Base-by-base conservation (phyloP, 192 early-diverging fungal genomes). In the Jimgerdemannia lactiflua region DNA sequence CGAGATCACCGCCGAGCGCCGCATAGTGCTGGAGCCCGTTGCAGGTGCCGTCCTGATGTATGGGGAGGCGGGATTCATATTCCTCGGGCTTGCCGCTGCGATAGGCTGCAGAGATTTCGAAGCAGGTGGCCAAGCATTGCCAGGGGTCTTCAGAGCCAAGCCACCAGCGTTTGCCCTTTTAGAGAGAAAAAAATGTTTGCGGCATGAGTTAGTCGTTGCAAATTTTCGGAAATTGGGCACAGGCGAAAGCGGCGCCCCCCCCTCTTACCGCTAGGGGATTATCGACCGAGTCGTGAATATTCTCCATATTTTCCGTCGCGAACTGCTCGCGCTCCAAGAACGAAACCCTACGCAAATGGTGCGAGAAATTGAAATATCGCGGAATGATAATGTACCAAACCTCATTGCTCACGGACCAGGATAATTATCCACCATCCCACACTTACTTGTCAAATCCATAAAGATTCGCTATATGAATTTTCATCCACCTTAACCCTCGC, bases 1-100 rank as follows among this genome's bases (percentile, higher is more conserved):
- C 86, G 42, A 85, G 80, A 79, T 99, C 98, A 75, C 96, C 95
- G 69, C 96, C 97, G 71, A 99, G 84, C 3, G 98, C 96, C 3
- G 98, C 98, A 79, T 98, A 98, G 85, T 99, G 98, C 87, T 99
- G 98, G 73, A 99, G 85, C 10, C 98, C 98, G 74, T 98, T 98
- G 83, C 98, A 99, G 0, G 96, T 96, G 41, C 96, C 98, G 80
- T 99, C 98, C 80, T 97, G 96, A 81, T 99, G 97, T 18, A 99
- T 87, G 9, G 95, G 96, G 66, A 98, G 79, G 14, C 87, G 79
- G 67, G 92, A 95, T 59, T 86, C 77, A 74, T 89, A 97, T 42
- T 81, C 80, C 29, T 85, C 83, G 0, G 97, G 96, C 20, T 95
- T 79, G 4, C 90, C 86, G 67, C 90, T 92, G 39, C 90, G 83